These are phyloP conservation scores for Colletotrichum karsti DNA, from an alignment of 2,329 filamentous ascomycete species.

Conservation along the genomic window DNA sequence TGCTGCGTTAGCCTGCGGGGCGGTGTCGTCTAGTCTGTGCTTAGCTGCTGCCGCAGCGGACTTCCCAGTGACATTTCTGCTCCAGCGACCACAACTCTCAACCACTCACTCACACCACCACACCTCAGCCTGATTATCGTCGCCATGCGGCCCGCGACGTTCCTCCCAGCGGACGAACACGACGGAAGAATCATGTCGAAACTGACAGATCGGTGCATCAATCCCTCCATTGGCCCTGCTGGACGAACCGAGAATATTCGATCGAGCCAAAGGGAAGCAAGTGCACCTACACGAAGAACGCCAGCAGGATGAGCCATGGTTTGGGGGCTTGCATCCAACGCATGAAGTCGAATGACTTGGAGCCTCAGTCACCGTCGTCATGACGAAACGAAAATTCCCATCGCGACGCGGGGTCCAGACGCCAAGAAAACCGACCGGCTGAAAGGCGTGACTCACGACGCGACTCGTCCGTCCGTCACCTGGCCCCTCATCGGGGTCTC, in stretches of 20 bases:
- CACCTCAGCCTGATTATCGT: conserved; percentile 6
- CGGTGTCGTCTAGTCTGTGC: background rate
- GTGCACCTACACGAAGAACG: background rate
- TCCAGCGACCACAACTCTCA: background rate
- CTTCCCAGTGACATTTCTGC: background rate
- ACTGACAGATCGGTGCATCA: conserved; percentile 19
- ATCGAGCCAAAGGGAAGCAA: conserved; percentile 1
- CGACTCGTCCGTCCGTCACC: conserved; percentile 5
- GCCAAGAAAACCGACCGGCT: background rate
- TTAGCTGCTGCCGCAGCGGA: conserved; percentile 9
- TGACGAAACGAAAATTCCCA: background rate
- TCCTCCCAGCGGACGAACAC: background rate
- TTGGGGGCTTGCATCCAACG: background rate
- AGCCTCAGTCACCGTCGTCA: conserved; percentile 5
- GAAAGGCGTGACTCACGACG: conserved; percentile 25
- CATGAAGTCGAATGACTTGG: conserved; percentile 2
- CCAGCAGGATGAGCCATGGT: background rate
- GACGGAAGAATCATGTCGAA: background rate
- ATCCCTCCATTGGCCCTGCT: background rate
- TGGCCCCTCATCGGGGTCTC: conserved; percentile 6
- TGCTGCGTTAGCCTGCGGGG: background rate
- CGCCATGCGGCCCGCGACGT: conserved; percentile 19
- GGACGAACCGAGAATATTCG: background rate
- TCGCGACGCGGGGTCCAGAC: conserved; percentile 13
- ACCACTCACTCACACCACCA: conserved; percentile 1